These are phyloP conservation scores for Aureobasidium sp. DNA, from an alignment of 2,329 filamentous ascomycete species.

Conservation along the genomic window DNA sequence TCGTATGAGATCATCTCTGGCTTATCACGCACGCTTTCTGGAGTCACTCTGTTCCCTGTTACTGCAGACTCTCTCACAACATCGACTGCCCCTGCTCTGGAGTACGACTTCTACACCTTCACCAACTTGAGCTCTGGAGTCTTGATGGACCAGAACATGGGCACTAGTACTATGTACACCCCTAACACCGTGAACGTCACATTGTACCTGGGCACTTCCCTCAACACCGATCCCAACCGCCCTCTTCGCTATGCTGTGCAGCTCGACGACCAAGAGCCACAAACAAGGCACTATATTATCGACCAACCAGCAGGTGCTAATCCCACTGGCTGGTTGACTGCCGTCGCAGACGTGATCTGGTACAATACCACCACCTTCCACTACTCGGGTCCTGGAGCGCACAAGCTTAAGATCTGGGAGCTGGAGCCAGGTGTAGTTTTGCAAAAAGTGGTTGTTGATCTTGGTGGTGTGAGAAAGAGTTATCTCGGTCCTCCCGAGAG, in stretches of 20 bases:
- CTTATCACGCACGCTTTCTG: constrained; percentile 53
- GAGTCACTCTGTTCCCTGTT: constrained; percentile 51
- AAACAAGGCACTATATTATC: constrained; percentile 24
- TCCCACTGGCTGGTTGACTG: constrained; percentile 43
- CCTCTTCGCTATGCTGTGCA: constrained; percentile 35
- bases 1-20: constrained; percentile 47
- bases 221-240: constrained; percentile 24
- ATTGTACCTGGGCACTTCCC: constrained; percentile 22
- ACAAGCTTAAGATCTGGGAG: constrained; percentile 39
- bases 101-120: constrained; percentile 58
- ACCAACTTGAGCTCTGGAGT: constrained; percentile 37
- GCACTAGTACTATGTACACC: constrained; percentile 27
- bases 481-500: constrained; percentile 33
- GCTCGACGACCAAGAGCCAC: constrained; percentile 22
- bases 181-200: constrained; percentile 34
- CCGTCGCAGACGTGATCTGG: constrained; percentile 48
- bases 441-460: constrained; percentile 29
- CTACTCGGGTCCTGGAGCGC: constrained; percentile 30
- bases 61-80: constrained; percentile 44
- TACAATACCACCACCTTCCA: constrained; percentile 36
- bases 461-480: constrained; percentile 28
- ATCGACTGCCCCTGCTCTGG: constrained; percentile 47
- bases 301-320: constrained; percentile 22
- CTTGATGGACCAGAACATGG: constrained; percentile 25
- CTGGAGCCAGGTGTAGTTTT: constrained; percentile 41